Evolutionary conservation across 2,329 filamentous ascomycete species (phyloP).

Genomic region (Xylogone sp.): DNA sequence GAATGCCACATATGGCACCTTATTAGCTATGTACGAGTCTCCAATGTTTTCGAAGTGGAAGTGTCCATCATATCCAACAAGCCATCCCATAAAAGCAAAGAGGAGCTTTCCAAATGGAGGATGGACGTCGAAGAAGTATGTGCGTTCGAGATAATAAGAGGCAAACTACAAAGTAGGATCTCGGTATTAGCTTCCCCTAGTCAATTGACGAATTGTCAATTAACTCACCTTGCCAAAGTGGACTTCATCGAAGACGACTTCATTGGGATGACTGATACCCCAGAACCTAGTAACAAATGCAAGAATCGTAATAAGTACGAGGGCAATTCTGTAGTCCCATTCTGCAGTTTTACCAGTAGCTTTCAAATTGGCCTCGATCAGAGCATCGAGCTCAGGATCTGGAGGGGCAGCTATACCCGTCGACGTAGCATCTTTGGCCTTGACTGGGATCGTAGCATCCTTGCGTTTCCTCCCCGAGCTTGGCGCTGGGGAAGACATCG

Average conservation of each 20-base stretch:
- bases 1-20: conserved; percentile 95
- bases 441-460: conserved; percentile 42
- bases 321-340: conserved; percentile 78
- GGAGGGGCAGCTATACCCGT: conserved; percentile 23
- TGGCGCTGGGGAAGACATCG: conserved; percentile 26
- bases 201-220: background rate
- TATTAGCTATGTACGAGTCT: conserved; percentile 95
- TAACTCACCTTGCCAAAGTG: conserved; percentile 92
- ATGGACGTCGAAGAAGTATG: conserved; percentile 99
- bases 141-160: conserved; percentile 86
- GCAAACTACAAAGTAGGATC: conserved; percentile 52
- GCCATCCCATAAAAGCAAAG: conserved; percentile 95
- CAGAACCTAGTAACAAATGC: conserved; percentile 93
- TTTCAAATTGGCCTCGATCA: conserved; percentile 39
- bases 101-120: conserved; percentile 97
- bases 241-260: conserved; percentile 98
- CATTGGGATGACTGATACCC: conserved; percentile 90
- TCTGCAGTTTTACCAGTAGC: conserved; percentile 50
- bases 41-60: conserved; percentile 99
- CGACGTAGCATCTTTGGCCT: conserved; percentile 43
- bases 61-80: conserved; percentile 93
- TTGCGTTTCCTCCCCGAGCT: conserved; percentile 28
- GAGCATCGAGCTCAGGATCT: conserved; percentile 45
- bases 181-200: conserved; percentile 5
- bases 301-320: conserved; percentile 72